A percentile compares a stretch with the other conserved stretches of the same genome.
phyloP scores from a whole-genome alignment of 106 monocot genomes.

The Dioscorea dumetorum region DNA sequence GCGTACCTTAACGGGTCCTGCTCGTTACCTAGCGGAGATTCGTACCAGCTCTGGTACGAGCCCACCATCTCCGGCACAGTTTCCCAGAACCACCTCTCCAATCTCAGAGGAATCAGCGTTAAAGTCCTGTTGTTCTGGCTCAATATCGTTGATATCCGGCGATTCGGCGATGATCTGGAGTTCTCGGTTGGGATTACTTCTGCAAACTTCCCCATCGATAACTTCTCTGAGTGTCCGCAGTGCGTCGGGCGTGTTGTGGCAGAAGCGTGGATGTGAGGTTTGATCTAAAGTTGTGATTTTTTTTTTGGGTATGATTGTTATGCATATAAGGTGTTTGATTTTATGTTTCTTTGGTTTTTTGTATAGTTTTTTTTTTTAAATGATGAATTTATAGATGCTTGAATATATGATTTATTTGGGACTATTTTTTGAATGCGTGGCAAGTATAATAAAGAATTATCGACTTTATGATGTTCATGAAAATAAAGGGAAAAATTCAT shows the following conservation, averaged over 20 bases:
- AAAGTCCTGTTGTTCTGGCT: constrained; percentile 59
- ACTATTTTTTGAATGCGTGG: too few relatives aligned
- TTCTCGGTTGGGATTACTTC: constrained; percentile 65
- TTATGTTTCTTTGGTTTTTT: too few relatives aligned
- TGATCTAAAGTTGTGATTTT: too few relatives aligned
- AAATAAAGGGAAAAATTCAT: too few relatives aligned
- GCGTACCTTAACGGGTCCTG: constrained; percentile 33
- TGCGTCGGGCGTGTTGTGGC: constrained; percentile 42
- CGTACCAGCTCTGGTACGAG: constrained; percentile 49
- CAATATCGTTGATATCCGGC: constrained; percentile 43
- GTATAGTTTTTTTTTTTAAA: too few relatives aligned
- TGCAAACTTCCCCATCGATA: constrained; percentile 36
- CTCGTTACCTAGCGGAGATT: constrained; percentile 31
- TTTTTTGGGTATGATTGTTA: too few relatives aligned
- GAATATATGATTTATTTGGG: too few relatives aligned
- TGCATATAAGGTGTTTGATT: too few relatives aligned
- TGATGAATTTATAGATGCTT: too few relatives aligned
- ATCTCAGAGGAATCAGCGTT: constrained; percentile 53
- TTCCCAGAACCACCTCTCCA: constrained; percentile 17
- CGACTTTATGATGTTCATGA: too few relatives aligned
- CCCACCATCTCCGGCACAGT: constrained; percentile 43
- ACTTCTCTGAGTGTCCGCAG: constrained; percentile 37
- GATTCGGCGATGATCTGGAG: constrained; percentile 34
- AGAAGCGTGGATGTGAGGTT: too few relatives aligned
- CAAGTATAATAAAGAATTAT: too few relatives aligned